Evolutionary conservation across 768 basidiomycete genomes (phyloP).

Genomic region (Termitomyces sp.): DNA sequence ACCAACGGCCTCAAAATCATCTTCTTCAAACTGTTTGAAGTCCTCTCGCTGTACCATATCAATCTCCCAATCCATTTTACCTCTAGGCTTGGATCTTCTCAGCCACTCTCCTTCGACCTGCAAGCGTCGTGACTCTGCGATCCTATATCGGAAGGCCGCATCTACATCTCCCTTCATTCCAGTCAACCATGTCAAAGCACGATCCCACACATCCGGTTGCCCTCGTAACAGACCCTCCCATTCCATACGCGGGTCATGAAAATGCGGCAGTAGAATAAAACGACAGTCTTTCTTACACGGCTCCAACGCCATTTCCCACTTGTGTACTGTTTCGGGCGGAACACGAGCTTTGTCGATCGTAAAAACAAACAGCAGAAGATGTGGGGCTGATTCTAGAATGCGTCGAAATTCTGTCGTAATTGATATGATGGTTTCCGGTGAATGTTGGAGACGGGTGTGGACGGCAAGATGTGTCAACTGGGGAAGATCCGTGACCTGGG

Average conservation of each 20-base stretch:
- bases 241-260: neutral
- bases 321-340: neutral
- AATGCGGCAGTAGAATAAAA: neutral
- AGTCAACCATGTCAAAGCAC: conserved; percentile 13
- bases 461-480: conserved; percentile 29
- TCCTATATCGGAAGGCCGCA: neutral
- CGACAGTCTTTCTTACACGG: neutral
- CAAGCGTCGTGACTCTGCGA: neutral
- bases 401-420: neutral
- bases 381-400: neutral
- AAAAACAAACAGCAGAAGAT: neutral
- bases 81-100: neutral
- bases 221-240: conserved; percentile 5
- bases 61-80: conserved; percentile 19
- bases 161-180: neutral
- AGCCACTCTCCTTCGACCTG: neutral
- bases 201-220: conserved; percentile 6
- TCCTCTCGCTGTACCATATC: conserved; percentile 21
- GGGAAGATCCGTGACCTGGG: conserved; percentile 26
- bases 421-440: neutral
- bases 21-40: conserved; percentile 13
- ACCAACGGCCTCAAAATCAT: conserved; percentile 8
- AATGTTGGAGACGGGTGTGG: conserved; percentile 16
- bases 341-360: neutral
- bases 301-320: neutral